Evolutionary conservation across 192 early-diverging fungal species (phyloP), one percentile per base, ranked within the genome.

Genomic region (Spizellomyces punctatus): DNA sequence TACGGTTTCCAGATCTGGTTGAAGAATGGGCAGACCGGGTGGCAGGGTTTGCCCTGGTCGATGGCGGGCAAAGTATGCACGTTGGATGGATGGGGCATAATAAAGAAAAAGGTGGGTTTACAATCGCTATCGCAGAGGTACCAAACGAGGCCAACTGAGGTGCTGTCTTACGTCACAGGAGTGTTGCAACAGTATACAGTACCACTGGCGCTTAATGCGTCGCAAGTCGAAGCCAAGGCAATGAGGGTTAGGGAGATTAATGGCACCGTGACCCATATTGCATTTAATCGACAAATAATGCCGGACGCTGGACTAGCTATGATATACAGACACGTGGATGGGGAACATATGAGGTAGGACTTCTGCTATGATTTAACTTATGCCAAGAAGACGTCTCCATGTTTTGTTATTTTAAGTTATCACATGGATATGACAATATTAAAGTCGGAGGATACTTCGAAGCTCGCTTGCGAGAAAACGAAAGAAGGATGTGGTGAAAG

Each of bases 21-120:
- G 56, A 27, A 9, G 10, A 5, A 50, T 62, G 58, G 42, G 21
- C 58, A 2, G 58, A 71, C 12, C 19, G 58, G 36, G 69, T 50
- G n/a, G 58, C 63, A 14, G 69, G 69, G 2, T 71, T 71, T 58
- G 66, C 55, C 12, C 16, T 63, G 36, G 60, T 71, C 8, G 69
- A 52, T 49, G 46, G 69, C n/a, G 9, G 44, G 50, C 21, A 61
- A 6, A 61, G 42, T 19, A 5, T 61, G 14, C 59, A 61, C 42
- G 59, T 61, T 16, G 59, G 22, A 41, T 61, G 59, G 59, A 61
- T 61, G 59, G 59, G 59, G 36, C 16, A 61, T 41, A 41, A 14
- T 16, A 41, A 41, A 36, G 59, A 61, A 16, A 41, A 41, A 42
- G 59, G 59, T 61, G 36, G 5, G 16, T 5, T 16, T 19, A 41